Percentiles rank a stretch among this genome's conserved stretches.
phyloP scores from a whole-genome alignment of 768 basidiomycete genomes.

The Podaxis carcinomalis region DNA sequence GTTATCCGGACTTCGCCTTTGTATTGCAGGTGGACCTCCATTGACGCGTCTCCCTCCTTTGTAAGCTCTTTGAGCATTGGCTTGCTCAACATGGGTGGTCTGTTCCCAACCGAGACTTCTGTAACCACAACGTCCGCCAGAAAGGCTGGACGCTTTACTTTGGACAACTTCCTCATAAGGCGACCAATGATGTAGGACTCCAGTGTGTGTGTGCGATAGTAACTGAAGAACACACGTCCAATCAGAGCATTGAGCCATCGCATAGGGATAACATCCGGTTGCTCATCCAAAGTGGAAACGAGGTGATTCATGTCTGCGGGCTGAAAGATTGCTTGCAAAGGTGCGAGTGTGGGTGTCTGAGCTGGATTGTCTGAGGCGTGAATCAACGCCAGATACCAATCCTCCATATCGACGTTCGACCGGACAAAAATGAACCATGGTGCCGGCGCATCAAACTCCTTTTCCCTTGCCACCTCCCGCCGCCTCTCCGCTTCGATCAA shows the following conservation, averaged over 20 bases:
- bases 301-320: slow-evolving; percentile 78
- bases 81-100: slow-evolving; percentile 83
- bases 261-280: slow-evolving; percentile 95
- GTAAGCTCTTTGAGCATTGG: slow-evolving; percentile 99
- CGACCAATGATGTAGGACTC: slow-evolving; percentile 83
- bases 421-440: slow-evolving; percentile 96
- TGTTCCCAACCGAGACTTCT: slow-evolving; percentile 85
- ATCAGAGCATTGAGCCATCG: slow-evolving; percentile 96
- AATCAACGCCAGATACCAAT: slow-evolving; percentile 86
- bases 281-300: slow-evolving; percentile 82
- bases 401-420: slow-evolving; percentile 90
- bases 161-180: slow-evolving; percentile 91
- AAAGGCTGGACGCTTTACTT: slow-evolving; percentile 85
- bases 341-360: slow-evolving; percentile 55
- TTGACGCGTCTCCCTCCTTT: slow-evolving; percentile 85
- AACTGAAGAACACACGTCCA: slow-evolving; percentile 89
- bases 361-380: slow-evolving; percentile 67
- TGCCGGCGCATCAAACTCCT: slow-evolving; percentile 46
- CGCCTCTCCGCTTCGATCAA: slow-evolving; percentile 33
- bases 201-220: slow-evolving; percentile 78
- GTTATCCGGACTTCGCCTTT: slow-evolving; percentile 89
- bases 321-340: slow-evolving; percentile 64
- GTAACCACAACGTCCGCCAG: slow-evolving; percentile 82
- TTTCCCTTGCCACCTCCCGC: slow-evolving; percentile 43
- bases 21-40: slow-evolving; percentile 83